Conservation (phyloP, 2,329 filamentous ascomycete species). For the Bimuria novae-zelandiae region DNA sequence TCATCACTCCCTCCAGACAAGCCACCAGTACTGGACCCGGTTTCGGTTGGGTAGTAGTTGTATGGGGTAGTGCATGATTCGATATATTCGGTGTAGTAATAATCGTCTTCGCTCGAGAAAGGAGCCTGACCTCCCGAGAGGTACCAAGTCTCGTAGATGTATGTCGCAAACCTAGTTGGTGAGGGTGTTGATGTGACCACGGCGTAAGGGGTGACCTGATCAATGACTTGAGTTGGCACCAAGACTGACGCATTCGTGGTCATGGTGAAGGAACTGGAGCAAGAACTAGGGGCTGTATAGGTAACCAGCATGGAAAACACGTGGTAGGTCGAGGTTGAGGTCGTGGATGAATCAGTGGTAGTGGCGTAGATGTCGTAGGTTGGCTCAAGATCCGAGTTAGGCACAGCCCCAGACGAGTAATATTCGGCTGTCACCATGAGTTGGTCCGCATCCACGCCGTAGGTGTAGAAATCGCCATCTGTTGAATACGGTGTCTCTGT, state of each 20-base stretch:
- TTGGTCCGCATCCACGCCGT: constrained; percentile 14
- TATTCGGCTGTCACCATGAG: constrained; percentile 9
- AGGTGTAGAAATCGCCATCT: neutral
- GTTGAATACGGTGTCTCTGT: constrained; percentile 27
- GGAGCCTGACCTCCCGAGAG: constrained; percentile 33
- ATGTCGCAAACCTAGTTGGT: constrained; percentile 8
- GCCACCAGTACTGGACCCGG: constrained; percentile 11
- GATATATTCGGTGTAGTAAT: constrained; percentile 33
- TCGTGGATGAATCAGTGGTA: constrained; percentile 9
- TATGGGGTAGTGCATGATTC: constrained; percentile 25
- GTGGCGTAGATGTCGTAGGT: constrained; percentile 13
- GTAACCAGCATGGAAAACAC: constrained; percentile 36
- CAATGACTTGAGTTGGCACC: constrained; percentile 28
- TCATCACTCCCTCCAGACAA: constrained; percentile 10
- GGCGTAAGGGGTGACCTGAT: constrained; percentile 25
- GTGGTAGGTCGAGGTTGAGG: constrained; percentile 12
- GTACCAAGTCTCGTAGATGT: constrained; percentile 29
- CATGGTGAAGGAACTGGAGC: constrained; percentile 25
- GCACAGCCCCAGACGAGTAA: constrained; percentile 28
- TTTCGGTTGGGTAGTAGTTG: neutral
- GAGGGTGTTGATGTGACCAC: constrained; percentile 20
- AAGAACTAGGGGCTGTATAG: constrained; percentile 35
- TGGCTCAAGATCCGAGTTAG: constrained; percentile 30
- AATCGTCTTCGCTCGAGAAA: constrained; percentile 22
- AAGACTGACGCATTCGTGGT: constrained; percentile 17